Conservation (phyloP, 352 stramenopile genomes). For the Achlya hypogyna region DNA sequence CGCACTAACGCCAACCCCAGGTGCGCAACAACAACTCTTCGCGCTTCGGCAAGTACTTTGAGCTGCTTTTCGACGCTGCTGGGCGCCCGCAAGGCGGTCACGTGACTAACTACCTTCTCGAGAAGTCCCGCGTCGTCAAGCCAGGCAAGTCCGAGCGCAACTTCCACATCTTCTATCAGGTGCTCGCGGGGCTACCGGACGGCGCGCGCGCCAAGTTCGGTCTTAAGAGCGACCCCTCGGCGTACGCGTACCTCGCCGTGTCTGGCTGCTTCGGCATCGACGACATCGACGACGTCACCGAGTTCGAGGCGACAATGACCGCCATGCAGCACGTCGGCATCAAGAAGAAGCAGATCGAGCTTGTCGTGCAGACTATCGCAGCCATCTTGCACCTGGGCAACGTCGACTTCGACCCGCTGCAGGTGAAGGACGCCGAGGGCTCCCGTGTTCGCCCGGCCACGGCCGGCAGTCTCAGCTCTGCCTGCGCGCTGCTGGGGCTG, state of each 20-base stretch:
- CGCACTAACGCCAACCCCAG: neutral
- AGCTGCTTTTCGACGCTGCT: constrained; percentile 88
- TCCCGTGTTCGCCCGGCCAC: constrained; percentile 34
- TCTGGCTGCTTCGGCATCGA: constrained; percentile 86
- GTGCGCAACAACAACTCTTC: constrained; percentile 93
- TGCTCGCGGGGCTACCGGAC: constrained; percentile 60
- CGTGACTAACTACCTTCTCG: constrained; percentile 88
- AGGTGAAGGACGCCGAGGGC: constrained; percentile 64
- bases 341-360: constrained; percentile 81
- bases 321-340: constrained; percentile 85
- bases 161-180: constrained; percentile 94
- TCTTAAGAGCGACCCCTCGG: constrained; percentile 41
- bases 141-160: constrained; percentile 85
- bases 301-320: constrained; percentile 80
- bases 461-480: constrained; percentile 44
- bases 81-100: constrained; percentile 73
- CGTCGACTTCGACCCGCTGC: constrained; percentile 48
- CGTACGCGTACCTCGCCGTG: constrained; percentile 83
- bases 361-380: constrained; percentile 77
- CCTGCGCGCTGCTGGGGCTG: constrained; percentile 60
- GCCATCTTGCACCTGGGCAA: constrained; percentile 77
- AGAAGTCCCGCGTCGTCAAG: constrained; percentile 85
- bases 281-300: constrained; percentile 85
- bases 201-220: constrained; percentile 54
- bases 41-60: constrained; percentile 94